Percentiles rank a stretch among this genome's conserved stretches.
Conservation (phyloP, 768 basidiomycete species). For the Amanita inopinata region DNA sequence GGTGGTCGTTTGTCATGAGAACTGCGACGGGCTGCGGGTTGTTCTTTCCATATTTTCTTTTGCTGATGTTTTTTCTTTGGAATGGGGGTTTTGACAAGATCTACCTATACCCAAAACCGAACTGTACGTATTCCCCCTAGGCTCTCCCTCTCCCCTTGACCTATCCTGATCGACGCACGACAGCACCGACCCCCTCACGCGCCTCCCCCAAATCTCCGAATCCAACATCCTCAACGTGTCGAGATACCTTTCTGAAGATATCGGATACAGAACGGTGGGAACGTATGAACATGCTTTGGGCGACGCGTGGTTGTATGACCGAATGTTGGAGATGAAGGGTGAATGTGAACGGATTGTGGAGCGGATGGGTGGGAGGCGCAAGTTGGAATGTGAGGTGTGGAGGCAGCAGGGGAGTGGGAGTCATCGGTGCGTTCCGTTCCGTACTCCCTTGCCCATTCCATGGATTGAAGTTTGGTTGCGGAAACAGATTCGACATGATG, state of each 20-base stretch:
- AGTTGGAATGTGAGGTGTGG: constrained; percentile 89
- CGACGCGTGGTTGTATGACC: constrained; percentile 71
- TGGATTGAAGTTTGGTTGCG: background rate
- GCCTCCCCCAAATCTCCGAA: constrained; percentile 65
- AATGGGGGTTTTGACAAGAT: constrained; percentile 23
- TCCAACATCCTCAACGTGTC: constrained; percentile 52
- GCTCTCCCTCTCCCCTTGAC: background rate
- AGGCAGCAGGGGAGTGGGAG: constrained; percentile 81
- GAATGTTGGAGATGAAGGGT: constrained; percentile 49
- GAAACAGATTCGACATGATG: constrained; percentile 88
- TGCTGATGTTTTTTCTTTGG: background rate
- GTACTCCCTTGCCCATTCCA: background rate
- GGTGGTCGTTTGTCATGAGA: constrained; percentile 3
- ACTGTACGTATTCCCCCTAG: constrained; percentile 28
- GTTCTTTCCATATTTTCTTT: background rate
- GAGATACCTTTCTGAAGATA: constrained; percentile 69
- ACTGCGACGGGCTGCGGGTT: background rate
- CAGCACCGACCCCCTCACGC: constrained; percentile 40
- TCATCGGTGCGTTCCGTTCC: constrained; percentile 70
- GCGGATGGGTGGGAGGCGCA: constrained; percentile 36
- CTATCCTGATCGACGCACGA: background rate
- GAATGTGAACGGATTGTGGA: constrained; percentile 50
- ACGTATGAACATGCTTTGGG: constrained; percentile 81
- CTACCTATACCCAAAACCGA: constrained; percentile 47
- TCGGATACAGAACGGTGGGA: constrained; percentile 88